These are phyloP conservation scores for Lepiota venenata DNA, from an alignment of 768 basidiomycete genomes.

Conservation along the genomic window DNA sequence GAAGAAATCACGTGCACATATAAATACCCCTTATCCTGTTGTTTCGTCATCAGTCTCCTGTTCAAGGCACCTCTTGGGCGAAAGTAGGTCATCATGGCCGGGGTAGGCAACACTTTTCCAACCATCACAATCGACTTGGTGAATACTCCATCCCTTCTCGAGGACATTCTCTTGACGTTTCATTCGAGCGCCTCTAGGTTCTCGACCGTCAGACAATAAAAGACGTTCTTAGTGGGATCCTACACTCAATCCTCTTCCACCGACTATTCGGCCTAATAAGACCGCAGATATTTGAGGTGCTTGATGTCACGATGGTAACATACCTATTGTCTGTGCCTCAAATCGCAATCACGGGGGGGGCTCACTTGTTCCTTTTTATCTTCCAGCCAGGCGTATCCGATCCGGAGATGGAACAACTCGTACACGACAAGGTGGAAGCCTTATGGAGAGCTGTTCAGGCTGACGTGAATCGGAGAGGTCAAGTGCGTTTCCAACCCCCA, in stretches of 20 bases:
- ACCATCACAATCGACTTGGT: constrained; percentile 52
- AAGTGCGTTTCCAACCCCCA: constrained; percentile 40
- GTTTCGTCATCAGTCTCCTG: constrained; percentile 15
- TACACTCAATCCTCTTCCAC: constrained; percentile 85
- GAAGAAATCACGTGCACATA: neutral
- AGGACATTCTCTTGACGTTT: constrained; percentile 7
- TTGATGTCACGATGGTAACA: constrained; percentile 79
- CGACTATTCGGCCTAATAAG: constrained; percentile 78
- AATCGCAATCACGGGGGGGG: neutral
- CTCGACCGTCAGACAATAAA: constrained; percentile 70
- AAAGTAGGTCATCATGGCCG: neutral
- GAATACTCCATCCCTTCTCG: constrained; percentile 2
- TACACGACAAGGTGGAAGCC: constrained; percentile 71
- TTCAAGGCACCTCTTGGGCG: neutral
- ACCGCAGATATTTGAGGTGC: constrained; percentile 71
- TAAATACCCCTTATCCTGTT: constrained; percentile 16
- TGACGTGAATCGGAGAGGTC: constrained; percentile 59
- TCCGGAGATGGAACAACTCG: constrained; percentile 62
- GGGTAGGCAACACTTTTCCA: constrained; percentile 26
- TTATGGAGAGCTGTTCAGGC: constrained; percentile 80
- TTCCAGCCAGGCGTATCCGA: constrained; percentile 75
- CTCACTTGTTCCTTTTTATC: neutral
- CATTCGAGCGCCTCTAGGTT: constrained; percentile 36
- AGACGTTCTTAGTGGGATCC: constrained; percentile 70
- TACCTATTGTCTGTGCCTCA: neutral